Evolutionary conservation across 2,329 filamentous ascomycete genomes (phyloP).

Genomic region (Aulographum hederae): DNA sequence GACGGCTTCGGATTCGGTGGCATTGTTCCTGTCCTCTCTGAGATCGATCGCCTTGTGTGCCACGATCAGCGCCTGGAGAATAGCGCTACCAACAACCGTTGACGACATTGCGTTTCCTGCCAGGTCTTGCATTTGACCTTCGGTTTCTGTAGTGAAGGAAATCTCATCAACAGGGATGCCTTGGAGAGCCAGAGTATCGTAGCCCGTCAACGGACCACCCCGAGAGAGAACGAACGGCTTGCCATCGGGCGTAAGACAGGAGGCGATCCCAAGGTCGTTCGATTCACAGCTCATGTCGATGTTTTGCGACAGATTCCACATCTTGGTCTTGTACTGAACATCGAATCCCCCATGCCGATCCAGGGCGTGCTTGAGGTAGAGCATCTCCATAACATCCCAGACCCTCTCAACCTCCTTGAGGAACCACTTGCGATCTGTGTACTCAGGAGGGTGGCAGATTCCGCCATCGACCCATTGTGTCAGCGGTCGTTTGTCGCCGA

Average conservation of each 20-base stretch:
- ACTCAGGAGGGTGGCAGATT: constrained; percentile 33
- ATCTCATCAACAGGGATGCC: constrained; percentile 47
- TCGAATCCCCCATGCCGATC: constrained; percentile 29
- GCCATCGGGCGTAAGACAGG: constrained; percentile 39
- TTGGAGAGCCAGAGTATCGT: constrained; percentile 47
- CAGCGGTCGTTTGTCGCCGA: constrained; percentile 38
- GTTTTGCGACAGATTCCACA: constrained; percentile 55
- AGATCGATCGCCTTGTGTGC: constrained; percentile 5
- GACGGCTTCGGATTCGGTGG: too few species aligned
- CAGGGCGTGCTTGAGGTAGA: constrained; percentile 30
- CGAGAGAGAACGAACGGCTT: constrained; percentile 41
- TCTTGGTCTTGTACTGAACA: constrained; percentile 33
- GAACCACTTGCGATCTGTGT: constrained; percentile 20
- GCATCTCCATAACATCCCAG: constrained; percentile 48
- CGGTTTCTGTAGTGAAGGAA: constrained; percentile 42
- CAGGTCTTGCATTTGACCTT: constrained; percentile 43
- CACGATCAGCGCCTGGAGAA: constrained; percentile 38
- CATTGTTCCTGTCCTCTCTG: too few species aligned
- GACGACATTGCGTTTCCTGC: constrained; percentile 68
- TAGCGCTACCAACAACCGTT: constrained; percentile 47
- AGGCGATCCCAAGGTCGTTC: constrained; percentile 35
- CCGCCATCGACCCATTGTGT: constrained; percentile 42
- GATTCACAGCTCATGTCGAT: constrained; percentile 39
- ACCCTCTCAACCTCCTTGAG: constrained; percentile 37
- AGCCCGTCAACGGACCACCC: constrained; percentile 40